These are phyloP conservation scores for Pestalotiopsis sp. DNA, from an alignment of 2,329 filamentous ascomycete genomes.

Conservation along the genomic window DNA sequence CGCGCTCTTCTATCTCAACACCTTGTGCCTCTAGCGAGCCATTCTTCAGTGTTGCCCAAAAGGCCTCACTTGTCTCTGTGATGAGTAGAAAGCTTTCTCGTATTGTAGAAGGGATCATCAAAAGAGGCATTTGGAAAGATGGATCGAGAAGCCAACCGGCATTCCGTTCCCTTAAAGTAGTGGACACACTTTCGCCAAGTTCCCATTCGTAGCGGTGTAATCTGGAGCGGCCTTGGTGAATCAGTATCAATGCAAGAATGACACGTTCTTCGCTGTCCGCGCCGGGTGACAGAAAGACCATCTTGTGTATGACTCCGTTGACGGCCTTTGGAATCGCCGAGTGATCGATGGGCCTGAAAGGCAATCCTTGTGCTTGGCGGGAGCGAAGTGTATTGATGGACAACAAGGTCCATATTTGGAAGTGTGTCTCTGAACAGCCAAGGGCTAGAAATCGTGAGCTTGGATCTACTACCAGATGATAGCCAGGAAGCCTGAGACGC, in stretches of 20 bases:
- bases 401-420: slow-evolving; percentile 72
- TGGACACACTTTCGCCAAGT: slow-evolving; percentile 45
- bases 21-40: slow-evolving; percentile 43
- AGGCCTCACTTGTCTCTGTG: slow-evolving; percentile 50
- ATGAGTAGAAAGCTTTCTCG: slow-evolving; percentile 71
- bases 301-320: slow-evolving; percentile 76
- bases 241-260: slow-evolving; percentile 70
- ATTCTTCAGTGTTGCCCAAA: neutral
- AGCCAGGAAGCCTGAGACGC: slow-evolving; percentile 60
- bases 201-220: slow-evolving; percentile 65
- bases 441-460: slow-evolving; percentile 69
- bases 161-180: slow-evolving; percentile 46
- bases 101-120: slow-evolving; percentile 72
- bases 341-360: slow-evolving; percentile 58
- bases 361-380: slow-evolving; percentile 45
- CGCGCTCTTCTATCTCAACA: slow-evolving; percentile 41
- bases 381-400: slow-evolving; percentile 49
- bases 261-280: slow-evolving; percentile 67
- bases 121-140: slow-evolving; percentile 60
- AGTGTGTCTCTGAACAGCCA: slow-evolving; percentile 67
- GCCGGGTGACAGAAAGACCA: slow-evolving; percentile 80
- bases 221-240: slow-evolving; percentile 47
- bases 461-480: slow-evolving; percentile 74
- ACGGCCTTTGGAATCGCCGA: slow-evolving; percentile 45
- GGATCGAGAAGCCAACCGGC: slow-evolving; percentile 50